Evolutionary conservation across 2,329 filamentous ascomycete genomes (phyloP).

Genomic region (Exophiala mesophila): DNA sequence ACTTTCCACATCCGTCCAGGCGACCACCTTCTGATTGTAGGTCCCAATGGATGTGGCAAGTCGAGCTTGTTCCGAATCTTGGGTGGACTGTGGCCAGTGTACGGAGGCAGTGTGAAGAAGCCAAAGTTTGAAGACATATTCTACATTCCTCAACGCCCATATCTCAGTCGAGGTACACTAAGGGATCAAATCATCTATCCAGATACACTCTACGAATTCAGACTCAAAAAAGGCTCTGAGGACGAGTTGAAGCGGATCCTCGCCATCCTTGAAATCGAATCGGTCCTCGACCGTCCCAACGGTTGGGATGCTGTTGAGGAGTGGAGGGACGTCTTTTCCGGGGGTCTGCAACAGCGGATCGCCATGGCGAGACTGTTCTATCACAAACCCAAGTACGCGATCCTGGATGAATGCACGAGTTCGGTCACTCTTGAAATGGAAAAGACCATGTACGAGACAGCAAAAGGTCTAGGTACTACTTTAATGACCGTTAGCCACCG

Average conservation of each 20-base stretch:
- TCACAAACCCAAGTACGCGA: slow-evolving; percentile 86
- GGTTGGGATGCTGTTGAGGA: slow-evolving; percentile 94
- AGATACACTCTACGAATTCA: slow-evolving; percentile 81
- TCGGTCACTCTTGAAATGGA: slow-evolving; percentile 94
- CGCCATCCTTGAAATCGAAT: slow-evolving; percentile 72
- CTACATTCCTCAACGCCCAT: slow-evolving; percentile 94
- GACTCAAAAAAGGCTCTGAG: slow-evolving; percentile 76
- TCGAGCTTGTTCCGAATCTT: slow-evolving; percentile 94
- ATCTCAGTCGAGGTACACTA: slow-evolving; percentile 84
- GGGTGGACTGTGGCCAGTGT: slow-evolving; percentile 94
- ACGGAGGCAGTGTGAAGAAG: slow-evolving; percentile 88
- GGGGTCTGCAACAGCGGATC: slow-evolving; percentile 89
- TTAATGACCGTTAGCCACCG: slow-evolving; percentile 95
- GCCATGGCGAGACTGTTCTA: slow-evolving; percentile 96
- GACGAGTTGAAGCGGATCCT: slow-evolving; percentile 73
- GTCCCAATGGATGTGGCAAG: slow-evolving; percentile 96
- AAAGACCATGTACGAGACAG: slow-evolving; percentile 93
- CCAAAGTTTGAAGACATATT: slow-evolving; percentile 91
- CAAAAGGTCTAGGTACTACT: slow-evolving; percentile 84
- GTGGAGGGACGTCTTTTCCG: slow-evolving; percentile 91
- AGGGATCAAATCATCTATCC: slow-evolving; percentile 97
- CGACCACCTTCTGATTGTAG: slow-evolving; percentile 89
- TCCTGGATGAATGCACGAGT: slow-evolving; percentile 93
- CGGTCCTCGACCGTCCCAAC: slow-evolving; percentile 70
- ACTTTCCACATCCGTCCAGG: slow-evolving; percentile 82